Evolutionary conservation across 768 basidiomycete species (phyloP).

Genomic region (Omphalotus guepiniiformis): DNA sequence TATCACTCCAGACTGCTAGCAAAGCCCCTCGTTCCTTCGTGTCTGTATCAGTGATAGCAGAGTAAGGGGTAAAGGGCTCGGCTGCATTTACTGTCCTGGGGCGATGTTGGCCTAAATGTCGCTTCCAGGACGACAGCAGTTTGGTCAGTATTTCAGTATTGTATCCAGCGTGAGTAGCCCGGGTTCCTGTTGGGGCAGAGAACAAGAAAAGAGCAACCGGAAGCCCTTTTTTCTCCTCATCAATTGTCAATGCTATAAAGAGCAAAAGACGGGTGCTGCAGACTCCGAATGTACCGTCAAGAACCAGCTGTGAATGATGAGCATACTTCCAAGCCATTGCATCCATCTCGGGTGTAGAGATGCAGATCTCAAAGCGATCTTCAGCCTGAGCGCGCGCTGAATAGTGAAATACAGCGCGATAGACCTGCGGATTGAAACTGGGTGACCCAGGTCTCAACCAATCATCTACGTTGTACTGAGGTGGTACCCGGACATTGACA

Average conservation of each 20-base stretch:
- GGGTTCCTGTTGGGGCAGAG: constrained; percentile 25
- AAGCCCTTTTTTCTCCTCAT: constrained; percentile 22
- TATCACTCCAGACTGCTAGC: constrained; percentile 21
- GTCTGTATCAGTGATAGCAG: constrained; percentile 31
- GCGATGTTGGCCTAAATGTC: no score
- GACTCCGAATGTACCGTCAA: constrained; percentile 21
- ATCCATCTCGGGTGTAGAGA: constrained; percentile 24
- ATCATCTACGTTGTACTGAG: constrained; percentile 13
- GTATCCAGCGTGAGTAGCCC: constrained; percentile 23
- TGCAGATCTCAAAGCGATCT: constrained; percentile 27
- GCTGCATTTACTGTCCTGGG: no score
- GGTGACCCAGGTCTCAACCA: constrained; percentile 3
- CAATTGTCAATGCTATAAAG: constrained; percentile 27
- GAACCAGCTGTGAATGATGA: constrained; percentile 15
- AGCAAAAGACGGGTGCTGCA: constrained; percentile 18
- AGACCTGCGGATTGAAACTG: neutral
- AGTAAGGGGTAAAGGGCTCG: constrained; percentile 17
- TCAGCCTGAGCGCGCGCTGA: constrained; percentile 10
- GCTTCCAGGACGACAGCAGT: constrained; percentile 21
- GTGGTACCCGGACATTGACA: neutral
- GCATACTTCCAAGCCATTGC: constrained; percentile 17
- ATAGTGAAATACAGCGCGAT: constrained; percentile 22
- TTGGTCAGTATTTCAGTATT: constrained; percentile 19
- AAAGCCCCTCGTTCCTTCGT: constrained; percentile 19
- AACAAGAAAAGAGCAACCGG: constrained; percentile 30